Evolutionary conservation across 306 rosid genomes (phyloP).

Genomic region (Fragaria vesca): DNA sequence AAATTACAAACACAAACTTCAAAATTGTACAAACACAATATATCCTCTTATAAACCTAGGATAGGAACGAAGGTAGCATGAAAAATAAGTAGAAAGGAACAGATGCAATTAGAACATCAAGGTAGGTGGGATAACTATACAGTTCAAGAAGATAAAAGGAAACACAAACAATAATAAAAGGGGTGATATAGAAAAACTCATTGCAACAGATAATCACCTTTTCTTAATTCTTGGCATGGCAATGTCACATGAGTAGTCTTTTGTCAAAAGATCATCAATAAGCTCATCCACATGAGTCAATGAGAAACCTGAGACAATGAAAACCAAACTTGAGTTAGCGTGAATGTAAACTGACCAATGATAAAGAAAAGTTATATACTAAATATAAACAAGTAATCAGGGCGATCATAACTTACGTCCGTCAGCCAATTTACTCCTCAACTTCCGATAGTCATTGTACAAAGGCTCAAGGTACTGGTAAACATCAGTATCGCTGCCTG

Average conservation of each 20-base stretch:
- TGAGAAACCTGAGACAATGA: constrained; percentile 50
- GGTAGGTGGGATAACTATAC: background rate
- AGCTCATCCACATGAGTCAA: constrained; percentile 97
- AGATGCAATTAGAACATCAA: background rate
- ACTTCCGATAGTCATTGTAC: constrained; percentile 81
- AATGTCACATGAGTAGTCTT: constrained; percentile 87
- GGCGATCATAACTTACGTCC: constrained; percentile 54
- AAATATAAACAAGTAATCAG: background rate
- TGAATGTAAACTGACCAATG: background rate
- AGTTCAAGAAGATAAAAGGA: background rate
- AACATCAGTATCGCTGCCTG: constrained; percentile 81
- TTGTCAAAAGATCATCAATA: constrained; percentile 90
- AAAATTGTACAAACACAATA: background rate
- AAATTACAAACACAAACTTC: background rate
- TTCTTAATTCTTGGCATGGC: constrained; percentile 91
- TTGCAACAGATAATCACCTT: constrained; percentile 40
- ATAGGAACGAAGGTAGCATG: background rate
- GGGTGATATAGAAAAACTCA: background rate
- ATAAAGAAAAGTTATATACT: background rate
- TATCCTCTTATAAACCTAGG: background rate
- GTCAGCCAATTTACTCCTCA: constrained; percentile 65
- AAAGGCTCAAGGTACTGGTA: constrained; percentile 88
- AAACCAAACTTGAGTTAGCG: constrained; percentile 13
- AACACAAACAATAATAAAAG: background rate
- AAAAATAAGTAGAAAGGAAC: background rate